phyloP scores from a whole-genome alignment of 106 monocot genomes.

The Dioscorea alata region DNA sequence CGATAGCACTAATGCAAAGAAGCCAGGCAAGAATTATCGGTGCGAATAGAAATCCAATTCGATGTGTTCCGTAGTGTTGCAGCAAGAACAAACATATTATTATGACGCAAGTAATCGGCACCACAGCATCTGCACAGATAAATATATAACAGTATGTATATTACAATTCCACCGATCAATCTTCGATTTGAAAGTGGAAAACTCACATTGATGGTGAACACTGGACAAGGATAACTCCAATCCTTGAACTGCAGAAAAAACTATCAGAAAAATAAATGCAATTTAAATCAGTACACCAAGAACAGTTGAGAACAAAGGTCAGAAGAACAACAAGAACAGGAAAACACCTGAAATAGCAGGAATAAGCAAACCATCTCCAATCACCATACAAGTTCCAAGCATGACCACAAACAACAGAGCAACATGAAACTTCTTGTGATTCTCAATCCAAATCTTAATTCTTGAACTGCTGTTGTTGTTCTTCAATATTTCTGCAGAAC shows the following conservation, averaged over 20 bases:
- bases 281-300: not conserved
- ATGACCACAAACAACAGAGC: conserved; percentile 33
- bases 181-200: not conserved
- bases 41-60: conserved; percentile 57
- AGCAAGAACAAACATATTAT: conserved; percentile 44
- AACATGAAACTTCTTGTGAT: conserved; percentile 33
- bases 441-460: conserved; percentile 29
- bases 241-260: conserved; percentile 49
- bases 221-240: conserved; percentile 34
- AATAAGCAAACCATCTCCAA: conserved; percentile 49
- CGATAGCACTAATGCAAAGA: conserved; percentile 43
- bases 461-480: conserved; percentile 8
- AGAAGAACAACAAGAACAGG: not conserved
- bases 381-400: conserved; percentile 56
- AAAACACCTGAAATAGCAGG: conserved; percentile 36
- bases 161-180: not conserved
- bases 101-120: conserved; percentile 53
- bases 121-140: conserved; percentile 36
- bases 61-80: conserved; percentile 61
- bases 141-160: too few relatives aligned
- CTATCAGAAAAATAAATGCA: conserved; percentile 6
- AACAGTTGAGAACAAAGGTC: not conserved
- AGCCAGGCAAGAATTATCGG: conserved; percentile 50
- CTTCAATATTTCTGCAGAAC: conserved; percentile 5
- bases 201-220: conserved; percentile 31